phyloP scores from a whole-genome alignment of 202 grass and related monocot genomes.

The Dendrocalamus latiflorus region DNA sequence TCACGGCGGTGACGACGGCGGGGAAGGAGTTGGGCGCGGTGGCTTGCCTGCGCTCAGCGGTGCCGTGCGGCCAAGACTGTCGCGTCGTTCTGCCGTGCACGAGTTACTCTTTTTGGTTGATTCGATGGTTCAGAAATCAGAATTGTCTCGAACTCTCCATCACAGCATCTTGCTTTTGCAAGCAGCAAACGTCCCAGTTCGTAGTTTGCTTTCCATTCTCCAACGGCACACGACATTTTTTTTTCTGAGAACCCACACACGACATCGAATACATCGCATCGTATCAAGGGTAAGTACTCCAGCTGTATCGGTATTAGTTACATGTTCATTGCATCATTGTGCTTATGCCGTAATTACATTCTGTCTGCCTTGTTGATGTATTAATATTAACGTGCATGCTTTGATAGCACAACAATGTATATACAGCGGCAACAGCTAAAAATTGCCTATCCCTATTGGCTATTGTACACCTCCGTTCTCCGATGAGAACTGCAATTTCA shows the following conservation, averaged over 20 bases:
- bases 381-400: too few species aligned
- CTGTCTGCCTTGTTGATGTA: too few species aligned
- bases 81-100: not conserved
- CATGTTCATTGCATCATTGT: not conserved
- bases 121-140: not conserved
- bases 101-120: not conserved
- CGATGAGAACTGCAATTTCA: conserved; percentile 15
- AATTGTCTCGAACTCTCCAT: not conserved
- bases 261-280: not conserved
- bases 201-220: not conserved
- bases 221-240: too few species aligned
- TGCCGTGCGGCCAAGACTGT: not conserved
- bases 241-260: too few species aligned
- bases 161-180: not conserved
- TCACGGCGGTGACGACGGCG: not conserved
- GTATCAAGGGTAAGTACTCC: not conserved
- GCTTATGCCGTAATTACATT: not conserved
- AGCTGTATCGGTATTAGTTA: not conserved
- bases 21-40: not conserved
- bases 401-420: conserved; percentile 30
- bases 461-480: conserved; percentile 35
- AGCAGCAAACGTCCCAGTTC: not conserved
- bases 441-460: conserved; percentile 28
- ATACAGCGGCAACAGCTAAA: conserved; percentile 44
- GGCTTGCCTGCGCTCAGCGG: not conserved